Evolutionary conservation across 2,329 filamentous ascomycete species (phyloP).

Genomic region (Talaromyces funiculosus): DNA sequence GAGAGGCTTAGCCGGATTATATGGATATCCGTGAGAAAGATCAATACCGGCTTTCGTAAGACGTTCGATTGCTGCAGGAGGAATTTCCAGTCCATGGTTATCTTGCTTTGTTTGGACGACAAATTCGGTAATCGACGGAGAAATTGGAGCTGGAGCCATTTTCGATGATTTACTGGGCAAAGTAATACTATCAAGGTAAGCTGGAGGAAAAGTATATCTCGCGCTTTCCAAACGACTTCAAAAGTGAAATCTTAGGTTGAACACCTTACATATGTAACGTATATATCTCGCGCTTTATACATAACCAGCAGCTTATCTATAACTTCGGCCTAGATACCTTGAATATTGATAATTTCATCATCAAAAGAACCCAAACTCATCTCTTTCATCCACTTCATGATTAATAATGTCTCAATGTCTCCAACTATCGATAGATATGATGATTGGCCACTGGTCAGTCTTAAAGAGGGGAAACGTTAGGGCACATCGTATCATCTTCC

Average conservation of each 20-base stretch:
- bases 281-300: background rate
- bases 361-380: no score
- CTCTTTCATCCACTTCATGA: no score
- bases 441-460: background rate
- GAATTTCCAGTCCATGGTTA: constrained; percentile 54
- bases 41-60: constrained; percentile 65
- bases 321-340: background rate
- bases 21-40: constrained; percentile 64
- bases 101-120: constrained; percentile 53
- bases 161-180: background rate
- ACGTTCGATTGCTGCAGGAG: constrained; percentile 51
- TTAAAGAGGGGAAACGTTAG: constrained; percentile 8
- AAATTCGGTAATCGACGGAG: constrained; percentile 58
- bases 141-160: constrained; percentile 57
- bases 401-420: background rate
- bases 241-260: background rate
- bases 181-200: background rate
- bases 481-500: constrained; percentile 29
- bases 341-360: background rate
- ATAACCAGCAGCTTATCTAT: background rate
- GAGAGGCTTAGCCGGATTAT: constrained; percentile 60
- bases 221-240: no score
- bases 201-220: background rate
- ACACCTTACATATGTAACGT: background rate
- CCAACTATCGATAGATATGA: background rate